These are phyloP conservation scores for Lyophyllum decastes DNA, from an alignment of 768 basidiomycete species.

Conservation along the genomic window DNA sequence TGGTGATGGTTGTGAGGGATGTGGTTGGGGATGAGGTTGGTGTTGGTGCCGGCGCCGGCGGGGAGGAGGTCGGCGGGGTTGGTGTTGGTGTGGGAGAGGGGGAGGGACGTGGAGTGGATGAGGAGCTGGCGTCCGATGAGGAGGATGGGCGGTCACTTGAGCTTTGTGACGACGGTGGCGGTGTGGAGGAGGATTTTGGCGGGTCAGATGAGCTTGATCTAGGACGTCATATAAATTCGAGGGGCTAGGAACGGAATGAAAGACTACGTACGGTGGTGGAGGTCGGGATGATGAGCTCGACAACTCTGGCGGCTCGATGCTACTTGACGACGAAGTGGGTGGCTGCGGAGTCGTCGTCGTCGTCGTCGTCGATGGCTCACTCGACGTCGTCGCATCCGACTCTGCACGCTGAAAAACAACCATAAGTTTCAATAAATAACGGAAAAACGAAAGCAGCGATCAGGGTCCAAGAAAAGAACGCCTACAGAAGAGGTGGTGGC, in stretches of 20 bases:
- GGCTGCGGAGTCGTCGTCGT: not conserved
- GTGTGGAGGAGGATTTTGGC: not conserved
- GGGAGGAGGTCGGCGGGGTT: not conserved
- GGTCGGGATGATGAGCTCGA: not conserved
- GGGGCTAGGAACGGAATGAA: not conserved
- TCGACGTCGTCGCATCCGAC: too few relatives aligned
- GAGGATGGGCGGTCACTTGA: not conserved
- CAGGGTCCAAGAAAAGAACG: not conserved
- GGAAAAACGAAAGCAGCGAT: not conserved
- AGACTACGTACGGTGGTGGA: not conserved
- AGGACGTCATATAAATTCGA: not conserved
- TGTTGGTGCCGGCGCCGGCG: not conserved
- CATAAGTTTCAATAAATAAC: not conserved
- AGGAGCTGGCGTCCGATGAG: not conserved
- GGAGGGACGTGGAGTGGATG: not conserved
- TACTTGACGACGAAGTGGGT: not conserved
- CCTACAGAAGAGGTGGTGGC: not conserved
- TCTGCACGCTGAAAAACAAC: not conserved
- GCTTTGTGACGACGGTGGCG: not conserved
- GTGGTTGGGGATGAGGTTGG: not conserved
- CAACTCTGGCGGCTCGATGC: not conserved
- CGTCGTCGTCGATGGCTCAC: not conserved
- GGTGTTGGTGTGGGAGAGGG: not conserved
- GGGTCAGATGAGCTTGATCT: not conserved
- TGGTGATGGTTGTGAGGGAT: not conserved